These are phyloP conservation scores for Spraguea lophii DNA, from an alignment of 371 early-diverging fungal species.

Conservation along the genomic window DNA sequence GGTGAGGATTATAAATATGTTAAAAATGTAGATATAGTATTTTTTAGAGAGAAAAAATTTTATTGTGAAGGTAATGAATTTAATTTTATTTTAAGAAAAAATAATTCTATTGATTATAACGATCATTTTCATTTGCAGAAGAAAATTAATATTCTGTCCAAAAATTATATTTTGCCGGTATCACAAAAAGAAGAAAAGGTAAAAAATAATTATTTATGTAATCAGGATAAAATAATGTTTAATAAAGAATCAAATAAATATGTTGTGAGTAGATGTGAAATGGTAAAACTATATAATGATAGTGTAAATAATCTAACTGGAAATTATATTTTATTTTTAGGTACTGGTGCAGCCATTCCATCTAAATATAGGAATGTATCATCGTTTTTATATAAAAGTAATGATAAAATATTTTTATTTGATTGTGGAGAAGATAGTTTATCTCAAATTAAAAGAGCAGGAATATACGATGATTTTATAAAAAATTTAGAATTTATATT, in stretches of 20 bases:
- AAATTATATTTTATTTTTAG: conserved; percentile 51
- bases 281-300: neutral
- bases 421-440: conserved; percentile 92
- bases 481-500: conserved; percentile 54
- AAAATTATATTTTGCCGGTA: neutral
- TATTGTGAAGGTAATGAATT: neutral
- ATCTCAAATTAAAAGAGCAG: conserved; percentile 64
- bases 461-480: conserved; percentile 41
- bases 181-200: neutral
- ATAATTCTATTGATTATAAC: neutral
- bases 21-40: neutral
- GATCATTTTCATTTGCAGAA: neutral
- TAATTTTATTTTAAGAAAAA: neutral
- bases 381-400: conserved; percentile 33
- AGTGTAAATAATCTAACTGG: neutral
- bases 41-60: neutral
- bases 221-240: neutral
- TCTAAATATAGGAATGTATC: conserved; percentile 79
- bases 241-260: neutral
- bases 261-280: neutral
- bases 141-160: neutral
- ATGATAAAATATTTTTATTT: conserved; percentile 48
- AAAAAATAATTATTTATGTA: neutral
- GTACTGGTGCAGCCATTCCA: conserved; percentile 83
- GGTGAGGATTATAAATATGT: neutral